Base-by-base conservation (phyloP, 257 asterid species). In the Coffea canephora region DNA sequence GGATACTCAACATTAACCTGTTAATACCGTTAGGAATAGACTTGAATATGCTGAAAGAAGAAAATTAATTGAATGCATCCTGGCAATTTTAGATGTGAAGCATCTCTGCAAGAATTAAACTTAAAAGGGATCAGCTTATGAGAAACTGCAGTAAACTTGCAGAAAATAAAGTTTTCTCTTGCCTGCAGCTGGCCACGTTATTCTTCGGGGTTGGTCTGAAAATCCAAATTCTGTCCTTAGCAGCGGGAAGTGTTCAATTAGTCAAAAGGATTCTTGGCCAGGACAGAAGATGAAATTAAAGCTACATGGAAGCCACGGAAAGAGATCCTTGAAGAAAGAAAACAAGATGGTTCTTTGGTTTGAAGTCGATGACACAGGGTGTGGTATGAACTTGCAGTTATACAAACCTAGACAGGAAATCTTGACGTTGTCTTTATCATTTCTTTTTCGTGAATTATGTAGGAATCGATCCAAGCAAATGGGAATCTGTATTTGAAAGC, bases 401-500 rank as follows among this genome's bases (percentile, higher is more conserved):
- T 49, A 50, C 14, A 15, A 64, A 64, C 16, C 69, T 46, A 45
- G 11, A 25, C 8, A 43, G 49, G 57, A 19, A 27, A 72, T 72
- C 45, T 66, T 27, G 23, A 25, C 2, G 19, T 12, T 70, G 77
- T 77, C 79, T 80, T 75, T 48, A 49, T 21, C 74, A 50, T 55
- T 71, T 36, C 39, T 78, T 78, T 71, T 75, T 57, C 18, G 72
- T 78, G 54, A 57, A 46, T 77, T 64, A n/a, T 78, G 27, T 78
- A 94, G 98, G 98, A 68, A 94, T 94, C 68, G 97, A 90, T 86
- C 90, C 95, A 65, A 88, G 88, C 91, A 94, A 94, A 85, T 94
- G 98, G 98, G 97, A 93, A 83, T 91, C 97, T 68, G 98, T 94
- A 16, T 94, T 94, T 78, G 98, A 94, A 83, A 94, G 98, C 84